Base-by-base conservation (phyloP, 2,329 filamentous ascomycete genomes). In the Cyanodermella asteris region DNA sequence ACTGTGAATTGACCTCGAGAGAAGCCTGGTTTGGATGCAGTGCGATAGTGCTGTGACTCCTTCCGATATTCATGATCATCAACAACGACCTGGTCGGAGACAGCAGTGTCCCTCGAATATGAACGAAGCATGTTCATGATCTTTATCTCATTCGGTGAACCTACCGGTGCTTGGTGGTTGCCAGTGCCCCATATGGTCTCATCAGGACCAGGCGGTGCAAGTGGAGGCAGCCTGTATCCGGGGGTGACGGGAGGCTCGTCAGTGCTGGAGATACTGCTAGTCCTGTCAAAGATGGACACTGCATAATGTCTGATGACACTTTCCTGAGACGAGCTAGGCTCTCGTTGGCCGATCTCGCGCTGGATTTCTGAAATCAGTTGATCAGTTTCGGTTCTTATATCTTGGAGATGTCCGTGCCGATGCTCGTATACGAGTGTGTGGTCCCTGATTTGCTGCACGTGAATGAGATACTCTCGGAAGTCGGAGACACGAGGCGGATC, bases 401-500 rank as follows among this genome's bases (percentile, higher is more conserved):
- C 38, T 7, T 42, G 42, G 18, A 56, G 35, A 6, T 38, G 38
- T 10, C 35, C 29, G 8, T 6, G 23, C 8, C 19, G 27, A 25
- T 28, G 24, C 21, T 30, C 25, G 25, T 35, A 31, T 18, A 23
- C 45, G 10, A 47, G 44, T 24, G 47, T 54, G 24, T 51, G 43
- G 17, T 45, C 44, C 28, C 42, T 38, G 9, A 58, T 34, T 8
- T 43, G 38, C 7, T 47, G 46, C 4, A 46, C 51, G 28, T 58
- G 54, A 2, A 49, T 53, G 27, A 55, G 45, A 31, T 55, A 58
- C 28, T 57, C 53, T 15, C 52, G 46, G 33, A 53, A 54, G 28
- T 58, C 54, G 12, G 49, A 49, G 5, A 55, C 46, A 7, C 54
- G 42, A 7, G 48, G 50, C 12, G 40, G 44, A 20, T 44, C 42